Conservation (phyloP, 106 monocot species). For the Alisma plantagoaquatica region DNA sequence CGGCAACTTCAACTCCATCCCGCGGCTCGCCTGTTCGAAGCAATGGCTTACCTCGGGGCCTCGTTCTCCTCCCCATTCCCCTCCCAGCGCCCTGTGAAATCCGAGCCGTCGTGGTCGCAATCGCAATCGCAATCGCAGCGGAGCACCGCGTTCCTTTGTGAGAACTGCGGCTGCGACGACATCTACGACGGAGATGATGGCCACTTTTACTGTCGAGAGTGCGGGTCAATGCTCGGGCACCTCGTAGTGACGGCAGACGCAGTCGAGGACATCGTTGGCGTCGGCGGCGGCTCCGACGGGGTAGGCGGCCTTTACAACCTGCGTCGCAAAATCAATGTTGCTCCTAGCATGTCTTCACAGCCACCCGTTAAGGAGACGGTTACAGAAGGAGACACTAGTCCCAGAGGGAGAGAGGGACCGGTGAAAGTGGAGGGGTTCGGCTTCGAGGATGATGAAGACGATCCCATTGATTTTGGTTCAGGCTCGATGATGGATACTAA, state of each 20-base stretch:
- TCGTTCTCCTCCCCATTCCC: not conserved
- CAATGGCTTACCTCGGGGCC: not conserved
- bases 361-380: not conserved
- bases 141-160: slow-evolving; percentile 16
- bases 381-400: not conserved
- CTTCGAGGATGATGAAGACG: slow-evolving; percentile 5
- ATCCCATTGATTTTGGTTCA: slow-evolving; percentile 33
- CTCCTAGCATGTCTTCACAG: not conserved
- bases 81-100: not conserved
- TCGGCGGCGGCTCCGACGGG: slow-evolving; percentile 2
- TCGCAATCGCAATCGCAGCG: not conserved
- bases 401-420: not conserved
- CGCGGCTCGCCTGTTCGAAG: no score
- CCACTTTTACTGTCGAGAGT: slow-evolving; percentile 36
- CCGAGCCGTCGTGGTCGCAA: not conserved
- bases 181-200: slow-evolving; percentile 38
- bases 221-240: slow-evolving; percentile 35
- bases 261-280: slow-evolving; percentile 23
- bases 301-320: slow-evolving; percentile 29
- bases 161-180: slow-evolving; percentile 25
- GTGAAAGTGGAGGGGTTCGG: slow-evolving; percentile 2
- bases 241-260: slow-evolving; percentile 20
- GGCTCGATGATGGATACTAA: slow-evolving; percentile 9
- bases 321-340: slow-evolving; percentile 9
- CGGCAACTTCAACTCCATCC: no score